Evolutionary conservation across 2,329 filamentous ascomycete genomes (phyloP), one percentile per base, ranked within the genome.

Genomic region (Aspergillus uvarum): DNA sequence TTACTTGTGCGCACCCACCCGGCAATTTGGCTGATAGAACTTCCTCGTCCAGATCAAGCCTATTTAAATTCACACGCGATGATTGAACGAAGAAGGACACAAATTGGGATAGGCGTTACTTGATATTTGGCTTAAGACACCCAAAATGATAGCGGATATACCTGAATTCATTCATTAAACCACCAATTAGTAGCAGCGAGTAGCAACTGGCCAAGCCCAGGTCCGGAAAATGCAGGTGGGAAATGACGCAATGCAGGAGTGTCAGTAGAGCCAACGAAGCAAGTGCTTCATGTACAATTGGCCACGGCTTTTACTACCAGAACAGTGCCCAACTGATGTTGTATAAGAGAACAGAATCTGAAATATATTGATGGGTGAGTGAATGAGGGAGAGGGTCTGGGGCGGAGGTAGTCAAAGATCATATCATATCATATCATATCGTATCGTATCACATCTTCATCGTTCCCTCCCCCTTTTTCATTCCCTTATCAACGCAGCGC

Each of bases 31-130:
- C 51, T 19, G 32, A 55, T 10, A 12, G 22, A 4, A 51, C 31
- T 53, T n/a, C 35, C 24, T 54, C 19, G 29, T 52, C 32, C 68
- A 84, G 83, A 82, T 82, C 70, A 82, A 82, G 70, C 80, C 80
- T 52, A 82, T 82, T 62, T 82, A 74, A 77, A 65, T 29, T 14
- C 19, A 16, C 14, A 21, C 49, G 29, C 8, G 51, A 57, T 24
- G 48, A 50, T 38, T 31, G 31, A 29, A 47, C 56, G 32, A 49
- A 56, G 29, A 31, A 49, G 55, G 53, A 42, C 31, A 38, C 26
- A 47, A 21, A 8, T 55, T 19, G 53, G 53, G 14, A 56, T 55
- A 48, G 60, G 63, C 60, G 63, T 65, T 65, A n/a, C 38, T 44
- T 44, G 14, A 19, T 44, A 19, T 8, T 44, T 44, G 38, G 38